Evolutionary conservation across 352 stramenopile species (phyloP), one percentile per base, ranked within the genome.

Genomic region (Achlya hypogyna): DNA sequence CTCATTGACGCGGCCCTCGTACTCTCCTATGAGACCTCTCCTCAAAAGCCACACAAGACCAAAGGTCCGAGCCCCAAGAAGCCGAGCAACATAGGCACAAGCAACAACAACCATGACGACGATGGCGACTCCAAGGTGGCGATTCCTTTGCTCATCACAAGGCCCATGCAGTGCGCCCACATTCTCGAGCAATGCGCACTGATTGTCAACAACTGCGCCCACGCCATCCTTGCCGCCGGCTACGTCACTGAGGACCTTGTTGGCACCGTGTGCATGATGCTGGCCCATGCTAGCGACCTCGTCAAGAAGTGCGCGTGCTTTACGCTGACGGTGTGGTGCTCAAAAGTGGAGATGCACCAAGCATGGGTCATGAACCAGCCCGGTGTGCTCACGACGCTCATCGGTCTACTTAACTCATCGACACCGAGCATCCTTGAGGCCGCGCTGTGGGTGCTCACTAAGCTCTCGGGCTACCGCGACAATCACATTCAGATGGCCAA

Each of bases 301-400:
- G 82, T 87, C 3, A 82, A 87, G 51, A 72, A 82, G 4, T 91
- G 84, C 28, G 71, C 78, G 16, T 91, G 84, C 56, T 90, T 84
- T 53, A 84, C 78, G 9, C 65, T 92, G 4, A 82, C 72, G 0
- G 74, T 72, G 5, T 92, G 84, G 84, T 74, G 83, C 56, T 86
- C 88, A 31, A 73, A 78, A n/a, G 72, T 85, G 10, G 10, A 54
- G 0, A 34, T 45, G 14, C 75, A 82, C 32, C 82, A 89, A 54
- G 75, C 80, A 12, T 67, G 42, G 40, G 73, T 78, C 27, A 75
- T 81, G 35, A 85, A 80, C 0, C 69, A 74, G 12, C 73, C 71
- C 20, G 72, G 68, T 9, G 76, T 85, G 2, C 53, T 92, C 0
- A 73, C 74, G 10, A 68, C 72, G 3, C 62, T 90, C 23, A 75